A percentile compares a stretch with the other conserved stretches of the same genome.
These are phyloP conservation scores for Grifola frondosa DNA, from an alignment of 1,284 basidiomycete genomes.

Conservation along the genomic window DNA sequence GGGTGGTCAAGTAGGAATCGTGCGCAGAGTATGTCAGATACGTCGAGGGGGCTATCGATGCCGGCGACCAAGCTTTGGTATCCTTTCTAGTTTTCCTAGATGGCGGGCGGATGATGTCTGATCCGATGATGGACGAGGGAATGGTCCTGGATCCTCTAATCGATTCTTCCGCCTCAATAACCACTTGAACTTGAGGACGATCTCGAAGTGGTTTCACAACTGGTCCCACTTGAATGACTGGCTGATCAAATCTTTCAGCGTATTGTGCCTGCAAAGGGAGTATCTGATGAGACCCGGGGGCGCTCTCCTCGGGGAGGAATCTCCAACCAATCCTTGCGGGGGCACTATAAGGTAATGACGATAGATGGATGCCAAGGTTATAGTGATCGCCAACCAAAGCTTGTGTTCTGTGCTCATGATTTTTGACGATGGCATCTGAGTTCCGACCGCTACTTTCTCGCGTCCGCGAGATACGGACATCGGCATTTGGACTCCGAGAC, in stretches of 20 bases:
- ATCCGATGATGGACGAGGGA: conserved; percentile 27
- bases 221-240: conserved; percentile 17
- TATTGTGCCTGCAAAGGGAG: conserved; percentile 24
- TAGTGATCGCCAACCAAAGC: no score
- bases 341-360: no score
- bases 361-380: no score
- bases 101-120: conserved; percentile 30
- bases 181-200: conserved; percentile 19
- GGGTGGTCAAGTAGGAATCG: conserved; percentile 3
- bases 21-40: conserved; percentile 7
- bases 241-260: conserved; percentile 17
- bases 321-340: no score
- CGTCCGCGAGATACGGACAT: no score
- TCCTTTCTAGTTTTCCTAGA: conserved; percentile 16
- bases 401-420: no score
- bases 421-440: no score
- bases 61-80: conserved; percentile 19
- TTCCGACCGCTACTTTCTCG: no score
- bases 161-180: conserved; percentile 16
- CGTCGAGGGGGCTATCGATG: conserved; percentile 12
- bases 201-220: conserved; percentile 14
- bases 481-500: no score
- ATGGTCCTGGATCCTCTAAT: conserved; percentile 1
- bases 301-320: no score
- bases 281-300: conserved; percentile 15